These are phyloP conservation scores for Tothia fuscella DNA, from an alignment of 2,329 filamentous ascomycete species.

Conservation along the genomic window DNA sequence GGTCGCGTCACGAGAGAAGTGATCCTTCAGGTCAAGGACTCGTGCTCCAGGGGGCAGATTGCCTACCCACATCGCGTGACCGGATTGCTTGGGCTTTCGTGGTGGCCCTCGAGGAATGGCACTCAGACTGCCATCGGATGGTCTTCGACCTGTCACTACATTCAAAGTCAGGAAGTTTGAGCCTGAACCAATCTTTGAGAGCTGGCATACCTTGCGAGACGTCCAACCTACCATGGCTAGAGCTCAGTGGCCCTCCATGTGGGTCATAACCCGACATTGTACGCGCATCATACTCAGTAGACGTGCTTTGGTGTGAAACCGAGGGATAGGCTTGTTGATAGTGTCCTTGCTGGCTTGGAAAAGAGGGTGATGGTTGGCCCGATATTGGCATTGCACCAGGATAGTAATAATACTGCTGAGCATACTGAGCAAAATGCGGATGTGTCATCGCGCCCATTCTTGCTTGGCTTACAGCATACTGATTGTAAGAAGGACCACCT, in stretches of 20 bases:
- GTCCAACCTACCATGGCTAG: no score
- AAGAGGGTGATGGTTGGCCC: no score
- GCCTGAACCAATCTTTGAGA: no score
- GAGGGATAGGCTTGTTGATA: no score
- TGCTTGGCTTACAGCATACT: neutral
- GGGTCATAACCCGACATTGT: no score
- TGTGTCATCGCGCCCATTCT: neutral
- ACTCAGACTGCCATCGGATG: constrained; percentile 5
- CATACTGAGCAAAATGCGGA: constrained; percentile 1
- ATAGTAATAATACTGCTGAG: constrained; percentile 10
- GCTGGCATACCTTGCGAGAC: no score
- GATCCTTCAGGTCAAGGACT: constrained; percentile 74
- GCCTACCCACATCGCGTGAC: constrained; percentile 90
- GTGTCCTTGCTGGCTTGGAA: no score
- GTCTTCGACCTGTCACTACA: neutral
- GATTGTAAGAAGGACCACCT: constrained; percentile 2
- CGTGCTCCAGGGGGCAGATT: constrained; percentile 79
- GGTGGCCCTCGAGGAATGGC: constrained; percentile 42
- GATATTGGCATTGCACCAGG: no score
- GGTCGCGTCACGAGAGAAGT: constrained; percentile 69
- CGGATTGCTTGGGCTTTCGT: constrained; percentile 56
- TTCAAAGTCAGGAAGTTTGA: no score
- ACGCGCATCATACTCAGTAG: no score
- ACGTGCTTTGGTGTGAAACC: no score
- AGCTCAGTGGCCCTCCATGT: no score